Evolutionary conservation across 2,329 filamentous ascomycete species (phyloP).

Genomic region (Fonsecaea pedrosoi): DNA sequence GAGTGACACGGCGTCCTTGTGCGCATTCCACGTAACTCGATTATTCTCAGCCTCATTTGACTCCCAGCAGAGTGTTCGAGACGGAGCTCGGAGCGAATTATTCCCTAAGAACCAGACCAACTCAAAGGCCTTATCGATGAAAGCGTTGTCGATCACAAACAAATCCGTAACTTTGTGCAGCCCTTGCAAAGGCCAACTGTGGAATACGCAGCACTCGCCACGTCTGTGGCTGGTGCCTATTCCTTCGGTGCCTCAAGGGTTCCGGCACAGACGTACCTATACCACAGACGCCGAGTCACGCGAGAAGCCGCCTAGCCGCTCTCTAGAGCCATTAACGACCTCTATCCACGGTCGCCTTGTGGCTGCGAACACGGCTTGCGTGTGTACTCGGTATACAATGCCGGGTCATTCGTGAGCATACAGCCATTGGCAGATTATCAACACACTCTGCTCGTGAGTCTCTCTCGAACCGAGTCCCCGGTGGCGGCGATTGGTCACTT

Average conservation of each 20-base stretch:
- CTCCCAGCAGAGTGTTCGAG: conserved; percentile 3
- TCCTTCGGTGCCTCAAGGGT: background rate
- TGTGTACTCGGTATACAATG: background rate
- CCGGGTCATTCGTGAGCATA: background rate
- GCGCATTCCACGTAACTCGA: background rate
- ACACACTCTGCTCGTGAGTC: background rate
- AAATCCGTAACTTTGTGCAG: background rate
- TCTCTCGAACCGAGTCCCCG: background rate
- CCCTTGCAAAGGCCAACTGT: background rate
- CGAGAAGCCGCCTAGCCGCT: background rate
- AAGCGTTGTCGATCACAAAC: background rate
- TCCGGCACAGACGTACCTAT: background rate
- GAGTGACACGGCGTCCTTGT: conserved; percentile 1
- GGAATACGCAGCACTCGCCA: conserved; percentile 1
- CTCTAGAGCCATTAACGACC: background rate
- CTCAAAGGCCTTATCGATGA: background rate
- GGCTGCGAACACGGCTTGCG: background rate
- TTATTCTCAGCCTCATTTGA: conserved; percentile 15
- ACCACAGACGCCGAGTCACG: background rate
- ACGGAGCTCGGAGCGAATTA: background rate
- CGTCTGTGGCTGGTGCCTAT: conserved; percentile 24
- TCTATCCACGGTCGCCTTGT: background rate
- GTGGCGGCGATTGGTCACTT: background rate
- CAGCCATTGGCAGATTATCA: background rate
- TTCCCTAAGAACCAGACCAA: background rate